Conservation (phyloP, 352 stramenopile genomes). For the Hyaloperonospora brassicae region DNA sequence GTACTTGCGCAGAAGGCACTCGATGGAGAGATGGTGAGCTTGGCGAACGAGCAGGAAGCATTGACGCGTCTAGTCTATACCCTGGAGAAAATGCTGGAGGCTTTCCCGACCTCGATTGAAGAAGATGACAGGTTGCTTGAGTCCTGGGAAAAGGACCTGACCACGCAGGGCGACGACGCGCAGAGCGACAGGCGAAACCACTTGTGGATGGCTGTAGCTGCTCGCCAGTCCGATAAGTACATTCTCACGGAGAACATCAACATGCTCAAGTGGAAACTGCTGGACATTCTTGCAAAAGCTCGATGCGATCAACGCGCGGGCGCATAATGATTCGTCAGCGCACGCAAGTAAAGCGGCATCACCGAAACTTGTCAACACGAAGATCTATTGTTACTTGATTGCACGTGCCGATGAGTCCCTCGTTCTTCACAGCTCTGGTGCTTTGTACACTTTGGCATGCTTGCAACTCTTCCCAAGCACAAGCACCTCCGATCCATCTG, state of each 20-base stretch:
- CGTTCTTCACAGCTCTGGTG: conserved; percentile 22
- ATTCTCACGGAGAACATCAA: conserved; percentile 60
- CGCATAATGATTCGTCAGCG: neutral
- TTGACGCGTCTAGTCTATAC: conserved; percentile 54
- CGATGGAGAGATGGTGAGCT: conserved; percentile 44
- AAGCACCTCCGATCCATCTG: conserved; percentile 54
- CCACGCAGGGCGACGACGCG: conserved; percentile 12
- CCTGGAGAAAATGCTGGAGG: conserved; percentile 49
- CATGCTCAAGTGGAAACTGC: conserved; percentile 63
- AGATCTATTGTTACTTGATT: too few species aligned
- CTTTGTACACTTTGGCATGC: conserved; percentile 63
- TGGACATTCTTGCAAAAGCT: conserved; percentile 43
- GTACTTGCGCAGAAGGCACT: conserved; percentile 35
- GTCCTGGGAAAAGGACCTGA: conserved; percentile 17
- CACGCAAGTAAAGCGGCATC: too few species aligned
- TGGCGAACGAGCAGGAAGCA: conserved; percentile 43
- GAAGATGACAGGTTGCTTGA: conserved; percentile 34
- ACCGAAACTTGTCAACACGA: too few species aligned
- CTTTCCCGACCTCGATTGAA: conserved; percentile 38
- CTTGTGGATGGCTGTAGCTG: conserved; percentile 41
- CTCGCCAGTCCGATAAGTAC: conserved; percentile 51
- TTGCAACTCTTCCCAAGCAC: conserved; percentile 58
- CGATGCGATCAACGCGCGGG: conserved; percentile 4
- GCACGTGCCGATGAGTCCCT: too few species aligned
- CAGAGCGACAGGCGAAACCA: conserved; percentile 28